Percentiles rank a stretch among this genome's conserved stretches.
These are phyloP conservation scores for Schizonepeta tenuifolia DNA, from an alignment of 257 asterid species.

Conservation along the genomic window DNA sequence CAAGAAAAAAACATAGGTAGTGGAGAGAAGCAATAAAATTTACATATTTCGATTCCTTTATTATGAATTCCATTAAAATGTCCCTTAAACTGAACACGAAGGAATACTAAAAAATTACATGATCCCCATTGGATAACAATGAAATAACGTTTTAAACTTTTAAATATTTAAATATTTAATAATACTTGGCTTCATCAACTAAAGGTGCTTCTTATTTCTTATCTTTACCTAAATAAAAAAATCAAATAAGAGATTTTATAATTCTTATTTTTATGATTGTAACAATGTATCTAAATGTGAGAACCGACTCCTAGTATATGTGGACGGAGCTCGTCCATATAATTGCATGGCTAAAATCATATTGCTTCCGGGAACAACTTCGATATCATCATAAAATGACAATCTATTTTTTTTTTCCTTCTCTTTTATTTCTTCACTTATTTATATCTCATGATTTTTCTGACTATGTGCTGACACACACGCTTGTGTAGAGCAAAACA, in stretches of 20 bases:
- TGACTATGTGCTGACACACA: constrained; percentile 8
- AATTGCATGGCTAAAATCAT: constrained; percentile 2
- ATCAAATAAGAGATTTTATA: neutral
- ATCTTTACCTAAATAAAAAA: too few species aligned
- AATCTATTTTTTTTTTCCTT: neutral
- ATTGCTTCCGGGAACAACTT: neutral
- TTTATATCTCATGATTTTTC: neutral
- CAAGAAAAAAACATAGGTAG: neutral
- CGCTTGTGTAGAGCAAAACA: neutral
- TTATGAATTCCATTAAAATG: too few species aligned
- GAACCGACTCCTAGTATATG: neutral
- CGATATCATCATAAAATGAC: neutral
- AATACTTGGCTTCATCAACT: neutral
- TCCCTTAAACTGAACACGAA: too few species aligned
- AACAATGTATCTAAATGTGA: neutral
- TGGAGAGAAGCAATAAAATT: too few species aligned
- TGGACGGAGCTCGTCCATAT: neutral
- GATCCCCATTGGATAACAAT: neutral
- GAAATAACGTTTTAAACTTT: neutral
- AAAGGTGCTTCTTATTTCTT: neutral
- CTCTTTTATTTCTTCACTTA: neutral
- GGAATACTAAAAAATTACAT: too few species aligned
- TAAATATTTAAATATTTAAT: too few species aligned
- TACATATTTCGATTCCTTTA: too few species aligned
- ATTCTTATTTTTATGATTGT: neutral